A percentile compares a stretch with the other conserved stretches of the same genome.
Conservation (phyloP, 306 rosid genomes). For the Vigna angularis region DNA sequence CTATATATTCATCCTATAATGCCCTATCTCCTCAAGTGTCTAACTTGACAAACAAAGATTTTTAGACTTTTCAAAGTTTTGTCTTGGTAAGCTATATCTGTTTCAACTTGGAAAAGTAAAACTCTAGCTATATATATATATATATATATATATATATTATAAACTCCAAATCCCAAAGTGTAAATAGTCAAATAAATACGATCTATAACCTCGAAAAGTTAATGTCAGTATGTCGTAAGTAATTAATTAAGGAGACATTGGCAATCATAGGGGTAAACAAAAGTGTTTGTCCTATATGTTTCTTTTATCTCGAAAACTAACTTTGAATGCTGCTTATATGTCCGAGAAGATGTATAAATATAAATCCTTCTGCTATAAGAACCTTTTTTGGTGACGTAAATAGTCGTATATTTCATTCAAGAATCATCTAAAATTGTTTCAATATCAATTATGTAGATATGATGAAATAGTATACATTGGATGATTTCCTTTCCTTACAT, state of each 20-base stretch:
- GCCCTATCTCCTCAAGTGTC: conserved; percentile 16
- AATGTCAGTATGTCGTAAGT: conserved; percentile 41
- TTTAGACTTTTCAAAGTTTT: conserved; percentile 34
- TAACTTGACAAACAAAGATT: conserved; percentile 33
- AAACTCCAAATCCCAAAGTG: conserved; percentile 53
- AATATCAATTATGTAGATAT: too few relatives aligned
- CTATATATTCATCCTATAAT: background rate
- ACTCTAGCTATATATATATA: background rate
- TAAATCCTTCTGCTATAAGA: background rate
- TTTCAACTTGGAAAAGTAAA: conserved; percentile 10
- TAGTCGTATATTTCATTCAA: background rate
- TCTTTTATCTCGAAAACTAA: conserved; percentile 31
- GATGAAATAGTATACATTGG: background rate
- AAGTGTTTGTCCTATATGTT: conserved; percentile 41
- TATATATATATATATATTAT: background rate
- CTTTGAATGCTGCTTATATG: conserved; percentile 26
- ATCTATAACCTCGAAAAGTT: conserved; percentile 44
- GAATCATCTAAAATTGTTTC: background rate
- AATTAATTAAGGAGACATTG: conserved; percentile 31
- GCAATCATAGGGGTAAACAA: conserved; percentile 51
- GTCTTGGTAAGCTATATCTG: background rate
- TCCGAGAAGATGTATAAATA: background rate
- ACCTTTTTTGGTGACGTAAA: background rate
- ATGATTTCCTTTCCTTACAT: background rate
- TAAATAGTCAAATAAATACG: conserved; percentile 35